These are phyloP conservation scores for Lophium mytilinum DNA, from an alignment of 495 filamentous ascomycete genomes.

Conservation along the genomic window DNA sequence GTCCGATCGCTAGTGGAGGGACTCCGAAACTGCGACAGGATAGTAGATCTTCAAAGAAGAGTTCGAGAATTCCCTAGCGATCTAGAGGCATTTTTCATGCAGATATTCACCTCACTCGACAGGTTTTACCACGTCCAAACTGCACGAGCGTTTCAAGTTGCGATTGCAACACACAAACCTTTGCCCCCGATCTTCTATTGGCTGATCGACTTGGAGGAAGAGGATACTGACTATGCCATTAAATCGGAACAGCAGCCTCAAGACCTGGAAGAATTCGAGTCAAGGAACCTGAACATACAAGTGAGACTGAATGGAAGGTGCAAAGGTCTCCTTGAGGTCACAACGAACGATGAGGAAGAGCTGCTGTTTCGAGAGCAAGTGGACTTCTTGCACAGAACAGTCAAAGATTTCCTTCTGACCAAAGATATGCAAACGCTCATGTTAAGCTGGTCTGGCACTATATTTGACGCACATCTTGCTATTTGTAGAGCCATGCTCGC, in stretches of 20 bases:
- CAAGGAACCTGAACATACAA: background rate
- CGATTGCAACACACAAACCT: background rate
- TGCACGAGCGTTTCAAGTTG: background rate
- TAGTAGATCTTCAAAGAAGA: conserved; percentile 9
- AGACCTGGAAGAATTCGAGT: background rate
- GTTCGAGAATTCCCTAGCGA: conserved; percentile 12
- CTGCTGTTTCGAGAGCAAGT: background rate
- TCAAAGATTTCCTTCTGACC: background rate
- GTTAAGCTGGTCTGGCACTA: too few relatives aligned
- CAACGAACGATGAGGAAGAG: background rate
- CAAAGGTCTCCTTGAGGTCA: background rate
- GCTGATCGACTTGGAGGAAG: background rate
- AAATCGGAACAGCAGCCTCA: background rate
- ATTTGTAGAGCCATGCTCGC: too few relatives aligned
- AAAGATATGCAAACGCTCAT: background rate
- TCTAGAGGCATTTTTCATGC: conserved; percentile 11
- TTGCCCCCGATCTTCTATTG: background rate
- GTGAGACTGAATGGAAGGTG: background rate
- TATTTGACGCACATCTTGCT: too few relatives aligned
- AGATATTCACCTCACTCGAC: conserved; percentile 1
- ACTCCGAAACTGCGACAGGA: conserved; percentile 11
- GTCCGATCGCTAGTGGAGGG: conserved; percentile 23
- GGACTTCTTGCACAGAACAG: background rate
- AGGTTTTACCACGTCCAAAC: background rate
- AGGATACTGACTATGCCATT: background rate